A percentile compares a stretch with the other conserved stretches of the same genome.
Conservation (phyloP, 139 green algal species). For the Tetratostichococcus sp. region DNA sequence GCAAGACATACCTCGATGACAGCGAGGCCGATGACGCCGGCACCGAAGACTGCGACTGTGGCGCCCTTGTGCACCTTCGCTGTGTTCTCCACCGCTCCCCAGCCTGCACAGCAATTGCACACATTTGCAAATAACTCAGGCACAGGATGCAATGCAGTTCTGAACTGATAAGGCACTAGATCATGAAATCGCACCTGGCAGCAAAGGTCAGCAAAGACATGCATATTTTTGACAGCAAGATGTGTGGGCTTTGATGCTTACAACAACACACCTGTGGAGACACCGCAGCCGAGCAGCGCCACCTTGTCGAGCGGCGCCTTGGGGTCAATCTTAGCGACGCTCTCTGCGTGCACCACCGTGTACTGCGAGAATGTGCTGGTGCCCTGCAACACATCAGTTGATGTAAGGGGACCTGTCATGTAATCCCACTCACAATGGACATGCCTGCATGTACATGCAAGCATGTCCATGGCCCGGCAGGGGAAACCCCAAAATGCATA, state of each 20-base stretch:
- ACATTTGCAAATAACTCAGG: too few relatives aligned
- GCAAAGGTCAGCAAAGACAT: too few relatives aligned
- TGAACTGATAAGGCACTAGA: too few relatives aligned
- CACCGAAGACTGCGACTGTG: conserved; percentile 82
- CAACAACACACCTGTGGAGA: conserved; percentile 39
- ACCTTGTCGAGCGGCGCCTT: conserved; percentile 74
- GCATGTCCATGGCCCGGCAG: too few relatives aligned
- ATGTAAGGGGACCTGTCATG: too few relatives aligned
- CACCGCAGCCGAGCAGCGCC: conserved; percentile 88
- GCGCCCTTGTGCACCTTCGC: conserved; percentile 68
- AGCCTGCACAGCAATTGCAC: conserved; percentile 50
- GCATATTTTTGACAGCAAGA: too few relatives aligned
- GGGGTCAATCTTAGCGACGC: conserved; percentile 69
- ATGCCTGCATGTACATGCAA: too few relatives aligned
- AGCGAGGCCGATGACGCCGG: conserved; percentile 85
- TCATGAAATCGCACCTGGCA: too few relatives aligned
- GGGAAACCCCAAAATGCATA: too few relatives aligned
- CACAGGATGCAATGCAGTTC: too few relatives aligned
- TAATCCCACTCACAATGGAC: too few relatives aligned
- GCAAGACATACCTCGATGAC: conserved; percentile 46
- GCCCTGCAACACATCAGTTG: conserved; percentile 57
- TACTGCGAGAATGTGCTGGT: conserved; percentile 97
- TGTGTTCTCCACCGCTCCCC: conserved; percentile 95
- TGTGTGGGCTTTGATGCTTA: too few relatives aligned
- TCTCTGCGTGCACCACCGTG: conserved; percentile 93